Evolutionary conservation across 495 filamentous ascomycete genomes (phyloP).

Genomic region (Aspergillus heteromorphus): DNA sequence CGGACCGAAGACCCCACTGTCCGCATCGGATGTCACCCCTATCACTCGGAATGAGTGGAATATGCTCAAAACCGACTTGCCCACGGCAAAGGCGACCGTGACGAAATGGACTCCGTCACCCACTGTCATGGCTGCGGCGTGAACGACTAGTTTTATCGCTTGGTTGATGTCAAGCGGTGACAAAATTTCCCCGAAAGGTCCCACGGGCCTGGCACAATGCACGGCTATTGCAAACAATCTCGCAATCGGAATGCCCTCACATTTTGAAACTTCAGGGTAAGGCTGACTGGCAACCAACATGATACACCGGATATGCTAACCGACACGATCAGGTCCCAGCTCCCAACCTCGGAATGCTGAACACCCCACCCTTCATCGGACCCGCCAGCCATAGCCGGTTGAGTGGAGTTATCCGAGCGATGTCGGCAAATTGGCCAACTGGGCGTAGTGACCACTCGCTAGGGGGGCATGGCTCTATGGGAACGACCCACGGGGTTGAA

Average conservation of each 20-base stretch:
- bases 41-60: slow-evolving; percentile 47
- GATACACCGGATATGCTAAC: background rate
- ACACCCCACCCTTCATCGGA: background rate
- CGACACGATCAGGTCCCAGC: background rate
- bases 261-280: background rate
- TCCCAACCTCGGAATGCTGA: background rate
- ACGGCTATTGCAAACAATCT: background rate
- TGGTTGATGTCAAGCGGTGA: background rate
- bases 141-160: slow-evolving; percentile 5
- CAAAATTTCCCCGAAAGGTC: background rate
- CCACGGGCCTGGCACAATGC: background rate
- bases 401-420: slow-evolving; percentile 1
- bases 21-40: slow-evolving; percentile 42
- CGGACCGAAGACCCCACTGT: slow-evolving; percentile 40
- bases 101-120: slow-evolving; percentile 44
- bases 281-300: background rate
- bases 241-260: background rate
- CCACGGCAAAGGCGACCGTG: slow-evolving; percentile 27
- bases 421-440: slow-evolving; percentile 6
- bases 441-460: background rate
- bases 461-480: background rate
- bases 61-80: slow-evolving; percentile 30
- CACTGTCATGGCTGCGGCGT: slow-evolving; percentile 32
- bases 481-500: background rate
- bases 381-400: background rate